Base-by-base conservation (phyloP, 1,139 yeast genomes). In the Kurtzmaniella quercitrusa region DNA sequence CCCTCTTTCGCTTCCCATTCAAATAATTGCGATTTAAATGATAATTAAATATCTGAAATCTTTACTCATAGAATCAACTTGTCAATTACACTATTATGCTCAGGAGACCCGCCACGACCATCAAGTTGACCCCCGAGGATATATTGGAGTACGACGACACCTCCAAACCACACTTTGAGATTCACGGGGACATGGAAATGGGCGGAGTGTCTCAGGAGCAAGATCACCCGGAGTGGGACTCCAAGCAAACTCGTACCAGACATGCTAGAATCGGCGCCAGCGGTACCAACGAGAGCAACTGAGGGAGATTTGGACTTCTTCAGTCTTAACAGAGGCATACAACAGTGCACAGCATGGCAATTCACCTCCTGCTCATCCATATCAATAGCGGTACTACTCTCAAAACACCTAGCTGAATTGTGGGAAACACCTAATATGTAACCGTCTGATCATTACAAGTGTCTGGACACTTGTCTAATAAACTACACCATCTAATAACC, bases 61-160 rank as follows among this genome's bases (percentile, higher is more conserved):
- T 5, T 21, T 21, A 21, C 8, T 21, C 8, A 21, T 21, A 5
- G 8, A 4, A 21, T 5, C 23, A 5, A 21, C 23, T 21, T 21
- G 8, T 21, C 23, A 27, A 27, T 10, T n/a, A n/a, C 31, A 7
- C 9, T 23, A 14, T 3, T 3, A 82, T 82, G 88, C 66, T 83
- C 44, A 64, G 87, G 59, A 66, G 87, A 48, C 82, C 76, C 5
- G 83, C 88, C 2, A 82, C 89, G 0, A 71, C 80, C 1, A 82
- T 82, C 44, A 73, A 72, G 48, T 72, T 83, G 43, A 81, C 85
- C 0, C 84, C 85, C 0, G 87, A 81, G 48, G 89, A 82, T 49
- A 73, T 83, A 2, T 65, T 77, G 48, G 82, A 74, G 43, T 82
- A 79, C 50, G 88, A 82, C 48, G 85, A 81, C 46, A 49, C 50